phyloP scores from a whole-genome alignment of 1,284 basidiomycete genomes.

The Fomitopsis palustris region DNA sequence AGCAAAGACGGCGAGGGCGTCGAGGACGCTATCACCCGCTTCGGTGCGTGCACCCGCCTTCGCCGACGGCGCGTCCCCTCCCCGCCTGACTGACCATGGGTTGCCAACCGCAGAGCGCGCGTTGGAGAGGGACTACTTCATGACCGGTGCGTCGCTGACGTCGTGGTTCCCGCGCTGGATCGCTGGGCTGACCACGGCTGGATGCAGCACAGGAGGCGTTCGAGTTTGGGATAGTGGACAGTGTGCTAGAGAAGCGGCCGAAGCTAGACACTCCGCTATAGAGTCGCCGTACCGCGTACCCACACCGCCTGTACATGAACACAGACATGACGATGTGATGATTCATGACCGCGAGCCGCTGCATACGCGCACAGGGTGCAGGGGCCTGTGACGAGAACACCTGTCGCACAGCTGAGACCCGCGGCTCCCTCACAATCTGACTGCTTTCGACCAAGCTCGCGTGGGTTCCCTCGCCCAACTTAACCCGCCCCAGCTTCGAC shows the following conservation, averaged over 20 bases:
- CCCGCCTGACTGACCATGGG: conserved; percentile 13
- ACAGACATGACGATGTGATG: background rate
- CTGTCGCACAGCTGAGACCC: background rate
- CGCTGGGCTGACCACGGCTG: background rate
- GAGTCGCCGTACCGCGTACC: background rate
- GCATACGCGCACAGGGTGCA: too few species aligned
- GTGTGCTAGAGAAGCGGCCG: conserved; percentile 76
- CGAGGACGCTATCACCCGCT: conserved; percentile 65
- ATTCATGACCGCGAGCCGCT: too few species aligned
- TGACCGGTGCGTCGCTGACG: conserved; percentile 61
- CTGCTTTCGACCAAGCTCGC: background rate
- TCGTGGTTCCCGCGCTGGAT: background rate
- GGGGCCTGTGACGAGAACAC: background rate
- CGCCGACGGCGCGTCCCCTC: conserved; percentile 9
- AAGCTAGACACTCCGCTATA: conserved; percentile 20
- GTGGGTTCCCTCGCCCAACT: background rate
- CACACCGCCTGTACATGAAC: background rate
- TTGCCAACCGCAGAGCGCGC: conserved; percentile 60
- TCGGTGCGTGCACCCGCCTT: conserved; percentile 52
- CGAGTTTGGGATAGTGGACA: conserved; percentile 89
- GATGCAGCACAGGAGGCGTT: conserved; percentile 75
- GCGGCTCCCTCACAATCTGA: background rate
- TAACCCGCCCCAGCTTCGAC: background rate
- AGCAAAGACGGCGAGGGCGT: conserved; percentile 59
- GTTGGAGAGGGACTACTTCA: conserved; percentile 91